Evolutionary conservation across 495 filamentous ascomycete species (phyloP), one percentile per base, ranked within the genome.

Genomic region (Thozetella sp.): DNA sequence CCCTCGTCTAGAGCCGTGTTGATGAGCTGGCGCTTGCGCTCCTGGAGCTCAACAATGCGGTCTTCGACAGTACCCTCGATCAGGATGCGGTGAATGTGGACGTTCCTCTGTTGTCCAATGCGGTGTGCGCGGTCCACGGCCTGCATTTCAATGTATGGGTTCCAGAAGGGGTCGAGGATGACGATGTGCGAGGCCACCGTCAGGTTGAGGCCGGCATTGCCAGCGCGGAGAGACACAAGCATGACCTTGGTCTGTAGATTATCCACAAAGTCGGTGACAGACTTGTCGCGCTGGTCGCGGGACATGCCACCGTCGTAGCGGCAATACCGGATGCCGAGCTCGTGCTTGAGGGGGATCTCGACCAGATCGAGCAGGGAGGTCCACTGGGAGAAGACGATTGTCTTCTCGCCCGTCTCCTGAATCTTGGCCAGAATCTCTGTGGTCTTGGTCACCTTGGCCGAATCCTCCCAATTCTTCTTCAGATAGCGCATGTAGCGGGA

Each of bases 141-240:
- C 71, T 98, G 94, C 64, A 93, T 91, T 75, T 98, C 94, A 24
- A 96, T 89, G 68, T 89, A 97, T 0, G 94, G 93, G 60, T 98
- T 98, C 92, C 95, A 98, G 77, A 97, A 97, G 0, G 94, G 94
- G 63, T 98, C 94, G 57, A 96, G 85, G 55, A 97, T 89, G 68
- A 98, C 92, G 61, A 98, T 90, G 63, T 92, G 89, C 0, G 87
- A 90, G 0, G 94, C 94, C n/a, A 87, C 87, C 9, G 89, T 88
- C 20, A 98, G 83, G 69, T 98, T 98, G 37, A 98, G 80, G 0
- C 94, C 94, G 0, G 94, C 84, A 67, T 98, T 98, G 13, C 94
- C 94, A 0, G 94, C 94, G 55, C 93, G 93, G 40, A 98, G 80
- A 13, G 91, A 96, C 2, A 97, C 88, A 23, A 98, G 77, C 86